These are phyloP conservation scores for Mucor ambiguus DNA, from an alignment of 371 early-diverging fungal species.

Conservation along the genomic window DNA sequence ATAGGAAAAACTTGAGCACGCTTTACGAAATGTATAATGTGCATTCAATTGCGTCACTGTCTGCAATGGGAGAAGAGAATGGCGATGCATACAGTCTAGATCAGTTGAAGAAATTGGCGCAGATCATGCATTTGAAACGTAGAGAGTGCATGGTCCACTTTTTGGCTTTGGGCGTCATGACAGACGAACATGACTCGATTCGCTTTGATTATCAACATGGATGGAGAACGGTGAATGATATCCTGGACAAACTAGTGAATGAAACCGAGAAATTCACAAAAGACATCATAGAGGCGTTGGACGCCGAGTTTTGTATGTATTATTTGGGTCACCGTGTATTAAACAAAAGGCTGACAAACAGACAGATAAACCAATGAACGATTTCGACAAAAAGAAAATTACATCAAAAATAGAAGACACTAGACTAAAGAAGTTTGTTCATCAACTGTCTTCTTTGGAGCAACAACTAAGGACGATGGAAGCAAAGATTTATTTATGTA, in stretches of 20 bases:
- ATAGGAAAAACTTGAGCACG: constrained; percentile 33
- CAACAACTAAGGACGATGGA: constrained; percentile 51
- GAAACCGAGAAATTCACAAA: constrained; percentile 34
- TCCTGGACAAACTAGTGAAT: constrained; percentile 27
- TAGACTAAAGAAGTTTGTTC: constrained; percentile 41
- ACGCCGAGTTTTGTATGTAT: constrained; percentile 45
- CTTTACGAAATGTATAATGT: constrained; percentile 55
- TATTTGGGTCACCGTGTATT: not conserved
- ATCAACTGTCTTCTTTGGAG: constrained; percentile 44
- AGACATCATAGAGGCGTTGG: constrained; percentile 34
- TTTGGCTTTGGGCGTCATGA: constrained; percentile 37
- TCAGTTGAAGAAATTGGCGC: constrained; percentile 40
- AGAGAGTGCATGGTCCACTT: constrained; percentile 54
- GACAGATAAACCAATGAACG: constrained; percentile 37
- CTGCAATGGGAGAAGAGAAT: constrained; percentile 31
- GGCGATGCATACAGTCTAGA: constrained; percentile 33
- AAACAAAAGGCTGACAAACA: not conserved
- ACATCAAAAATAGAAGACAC: constrained; percentile 25
- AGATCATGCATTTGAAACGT: constrained; percentile 49
- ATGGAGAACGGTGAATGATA: constrained; percentile 39
- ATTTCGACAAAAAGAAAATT: constrained; percentile 8
- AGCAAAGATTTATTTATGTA: constrained; percentile 52
- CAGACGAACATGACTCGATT: constrained; percentile 37
- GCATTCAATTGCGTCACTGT: constrained; percentile 39
- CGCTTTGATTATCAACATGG: constrained; percentile 31